Percentiles rank a stretch among this genome's conserved stretches.
These are phyloP conservation scores for Tylopilus felleus DNA, from an alignment of 768 basidiomycete genomes.

Conservation along the genomic window DNA sequence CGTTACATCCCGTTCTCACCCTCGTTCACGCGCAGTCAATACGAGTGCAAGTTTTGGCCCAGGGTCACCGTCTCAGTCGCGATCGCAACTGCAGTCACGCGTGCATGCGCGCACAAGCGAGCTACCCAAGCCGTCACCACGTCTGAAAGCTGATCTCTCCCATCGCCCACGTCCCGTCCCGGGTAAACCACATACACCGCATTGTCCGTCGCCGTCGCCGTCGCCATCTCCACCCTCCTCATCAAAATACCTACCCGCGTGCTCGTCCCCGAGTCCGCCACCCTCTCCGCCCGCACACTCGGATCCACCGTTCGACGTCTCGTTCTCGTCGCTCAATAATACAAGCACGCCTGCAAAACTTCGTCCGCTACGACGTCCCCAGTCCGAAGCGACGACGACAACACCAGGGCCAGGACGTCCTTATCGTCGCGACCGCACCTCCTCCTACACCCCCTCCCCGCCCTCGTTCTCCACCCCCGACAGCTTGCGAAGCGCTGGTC, in stretches of 20 bases:
- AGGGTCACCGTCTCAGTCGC: neutral
- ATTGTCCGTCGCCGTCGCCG: neutral
- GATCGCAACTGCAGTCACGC: neutral
- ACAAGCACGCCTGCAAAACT: constrained; percentile 29
- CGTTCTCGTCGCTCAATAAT: constrained; percentile 24
- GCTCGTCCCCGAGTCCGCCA: neutral
- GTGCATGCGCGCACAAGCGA: neutral
- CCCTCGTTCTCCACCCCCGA: constrained; percentile 11
- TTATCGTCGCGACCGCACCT: constrained; percentile 7
- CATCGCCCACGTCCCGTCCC: neutral
- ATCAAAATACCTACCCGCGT: neutral
- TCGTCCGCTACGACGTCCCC: constrained; percentile 4
- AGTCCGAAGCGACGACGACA: neutral
- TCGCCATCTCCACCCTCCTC: neutral
- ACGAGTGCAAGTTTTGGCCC: neutral
- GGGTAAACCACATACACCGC: neutral
- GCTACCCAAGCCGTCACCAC: neutral
- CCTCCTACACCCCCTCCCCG: constrained; percentile 19
- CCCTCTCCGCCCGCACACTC: constrained; percentile 5
- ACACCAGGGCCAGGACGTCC: too few relatives aligned
- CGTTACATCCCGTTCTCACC: constrained; percentile 30
- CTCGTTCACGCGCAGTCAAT: neutral
- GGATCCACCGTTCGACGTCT: constrained; percentile 22
- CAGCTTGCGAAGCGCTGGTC: neutral
- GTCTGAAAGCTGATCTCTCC: neutral